phyloP scores from a whole-genome alignment of 345 rosid species.

The Eucalyptus decipiens region DNA sequence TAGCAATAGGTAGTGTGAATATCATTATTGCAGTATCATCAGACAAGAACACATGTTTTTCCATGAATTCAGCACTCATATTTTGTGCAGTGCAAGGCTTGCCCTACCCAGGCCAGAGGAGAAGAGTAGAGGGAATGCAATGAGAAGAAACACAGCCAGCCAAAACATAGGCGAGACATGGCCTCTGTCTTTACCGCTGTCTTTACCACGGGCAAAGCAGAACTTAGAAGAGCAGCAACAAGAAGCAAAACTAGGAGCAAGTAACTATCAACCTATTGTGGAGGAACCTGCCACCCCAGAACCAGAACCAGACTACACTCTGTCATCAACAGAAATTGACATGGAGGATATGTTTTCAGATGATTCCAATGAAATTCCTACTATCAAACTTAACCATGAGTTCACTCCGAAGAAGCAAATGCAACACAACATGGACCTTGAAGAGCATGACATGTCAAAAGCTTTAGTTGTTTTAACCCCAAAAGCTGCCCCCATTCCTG shows the following conservation, averaged over 20 bases:
- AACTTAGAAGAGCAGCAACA: constrained; percentile 10
- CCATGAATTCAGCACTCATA: neutral
- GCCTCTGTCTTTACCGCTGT: constrained; percentile 26
- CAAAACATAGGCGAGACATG: constrained; percentile 17
- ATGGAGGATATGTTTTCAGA: constrained; percentile 56
- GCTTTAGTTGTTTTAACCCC: constrained; percentile 76
- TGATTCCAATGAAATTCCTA: constrained; percentile 79
- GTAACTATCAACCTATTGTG: constrained; percentile 55
- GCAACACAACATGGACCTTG: constrained; percentile 57
- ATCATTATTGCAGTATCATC: neutral
- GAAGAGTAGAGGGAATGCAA: constrained; percentile 5
- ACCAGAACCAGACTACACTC: constrained; percentile 28
- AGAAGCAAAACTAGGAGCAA: constrained; percentile 9
- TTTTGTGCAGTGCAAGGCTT: constrained; percentile 68
- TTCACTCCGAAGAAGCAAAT: constrained; percentile 49
- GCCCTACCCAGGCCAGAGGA: constrained; percentile 72
- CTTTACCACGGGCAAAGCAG: neutral
- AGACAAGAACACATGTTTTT: neutral
- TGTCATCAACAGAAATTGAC: constrained; percentile 25
- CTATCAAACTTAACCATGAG: constrained; percentile 51
- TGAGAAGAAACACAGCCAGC: neutral
- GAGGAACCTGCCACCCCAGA: constrained; percentile 79
- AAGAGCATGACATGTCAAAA: constrained; percentile 51
- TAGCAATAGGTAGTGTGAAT: neutral
- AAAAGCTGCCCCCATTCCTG: constrained; percentile 74